Conservation (phyloP, 208 protist genomes). For the Wallacemonas sp. region DNA sequence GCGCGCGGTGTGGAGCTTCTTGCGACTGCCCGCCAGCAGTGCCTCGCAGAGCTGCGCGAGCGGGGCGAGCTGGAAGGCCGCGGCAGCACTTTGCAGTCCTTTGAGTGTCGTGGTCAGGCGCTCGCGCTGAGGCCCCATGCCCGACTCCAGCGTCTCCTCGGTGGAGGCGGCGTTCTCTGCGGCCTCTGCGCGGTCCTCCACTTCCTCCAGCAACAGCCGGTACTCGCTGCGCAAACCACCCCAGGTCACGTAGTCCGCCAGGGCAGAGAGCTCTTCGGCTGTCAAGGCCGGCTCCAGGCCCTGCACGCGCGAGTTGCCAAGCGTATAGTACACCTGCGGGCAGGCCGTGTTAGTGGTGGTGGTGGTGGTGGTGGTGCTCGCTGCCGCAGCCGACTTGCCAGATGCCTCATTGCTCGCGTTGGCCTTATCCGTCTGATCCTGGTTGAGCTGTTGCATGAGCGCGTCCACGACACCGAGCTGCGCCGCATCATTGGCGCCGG, state of each 20-base stretch:
- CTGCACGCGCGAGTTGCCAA: slow-evolving; percentile 62
- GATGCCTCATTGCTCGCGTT: neutral
- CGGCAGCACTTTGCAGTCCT: slow-evolving; percentile 38
- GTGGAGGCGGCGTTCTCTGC: slow-evolving; percentile 18
- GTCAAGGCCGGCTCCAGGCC: slow-evolving; percentile 59
- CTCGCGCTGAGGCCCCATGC: slow-evolving; percentile 17
- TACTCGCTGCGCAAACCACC: slow-evolving; percentile 58
- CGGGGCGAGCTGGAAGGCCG: slow-evolving; percentile 47
- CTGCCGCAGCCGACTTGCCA: no score
- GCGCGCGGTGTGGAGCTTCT: slow-evolving; percentile 38
- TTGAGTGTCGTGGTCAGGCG: slow-evolving; percentile 33
- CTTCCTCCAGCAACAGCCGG: slow-evolving; percentile 54
- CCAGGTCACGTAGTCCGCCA: slow-evolving; percentile 75
- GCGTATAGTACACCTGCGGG: slow-evolving; percentile 59
- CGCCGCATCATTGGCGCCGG: neutral
- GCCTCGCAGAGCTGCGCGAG: slow-evolving; percentile 52
- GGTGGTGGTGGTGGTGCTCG: no score
- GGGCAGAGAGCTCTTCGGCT: slow-evolving; percentile 49
- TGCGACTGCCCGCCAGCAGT: slow-evolving; percentile 39
- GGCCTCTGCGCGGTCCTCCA: slow-evolving; percentile 16
- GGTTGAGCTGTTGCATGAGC: slow-evolving; percentile 28
- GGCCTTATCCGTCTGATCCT: neutral
- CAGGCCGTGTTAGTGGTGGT: neutral
- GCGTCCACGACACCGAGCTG: slow-evolving; percentile 32
- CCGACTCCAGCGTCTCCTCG: neutral